Percentiles rank a stretch among this genome's conserved stretches.
Conservation (phyloP, 164 flowering plant species). For the Liriodendron chinense region DNA sequence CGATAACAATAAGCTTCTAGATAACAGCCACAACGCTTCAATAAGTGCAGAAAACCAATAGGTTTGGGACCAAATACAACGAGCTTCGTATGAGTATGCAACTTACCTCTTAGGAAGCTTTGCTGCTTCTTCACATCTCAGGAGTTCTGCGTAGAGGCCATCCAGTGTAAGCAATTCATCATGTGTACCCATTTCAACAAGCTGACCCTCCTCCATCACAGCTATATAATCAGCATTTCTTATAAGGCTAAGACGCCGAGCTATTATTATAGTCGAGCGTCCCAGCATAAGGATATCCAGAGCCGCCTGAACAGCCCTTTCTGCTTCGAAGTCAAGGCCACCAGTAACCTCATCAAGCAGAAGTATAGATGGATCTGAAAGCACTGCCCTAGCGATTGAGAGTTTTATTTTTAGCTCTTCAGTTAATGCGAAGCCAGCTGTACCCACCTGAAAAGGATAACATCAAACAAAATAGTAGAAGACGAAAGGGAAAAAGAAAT, state of each 20-base stretch:
- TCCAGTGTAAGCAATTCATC: constrained; percentile 70
- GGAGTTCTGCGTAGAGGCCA: constrained; percentile 93
- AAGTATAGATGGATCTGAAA: constrained; percentile 89
- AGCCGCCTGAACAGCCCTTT: constrained; percentile 89
- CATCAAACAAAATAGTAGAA: background rate
- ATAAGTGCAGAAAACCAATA: background rate
- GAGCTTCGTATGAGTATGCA: background rate
- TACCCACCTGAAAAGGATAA: constrained; percentile 66
- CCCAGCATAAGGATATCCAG: constrained; percentile 95
- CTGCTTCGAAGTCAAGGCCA: constrained; percentile 94
- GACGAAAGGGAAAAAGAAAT: background rate
- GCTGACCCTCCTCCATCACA: constrained; percentile 99
- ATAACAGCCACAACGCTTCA: background rate
- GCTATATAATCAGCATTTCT: constrained; percentile 98
- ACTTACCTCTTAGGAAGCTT: constrained; percentile 41
- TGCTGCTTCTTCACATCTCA: constrained; percentile 50
- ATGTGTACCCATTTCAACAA: constrained; percentile 99
- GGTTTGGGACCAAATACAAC: background rate
- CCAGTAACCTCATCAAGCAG: constrained; percentile 90
- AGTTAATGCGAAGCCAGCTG: constrained; percentile 76
- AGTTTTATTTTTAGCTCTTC: constrained; percentile 96
- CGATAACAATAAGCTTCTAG: background rate
- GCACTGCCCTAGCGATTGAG: constrained; percentile 95
- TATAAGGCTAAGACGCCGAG: constrained; percentile 89
- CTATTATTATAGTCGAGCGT: constrained; percentile 93